Base-by-base conservation (phyloP, 208 protist species). In the Trichomonas gallinae region DNA sequence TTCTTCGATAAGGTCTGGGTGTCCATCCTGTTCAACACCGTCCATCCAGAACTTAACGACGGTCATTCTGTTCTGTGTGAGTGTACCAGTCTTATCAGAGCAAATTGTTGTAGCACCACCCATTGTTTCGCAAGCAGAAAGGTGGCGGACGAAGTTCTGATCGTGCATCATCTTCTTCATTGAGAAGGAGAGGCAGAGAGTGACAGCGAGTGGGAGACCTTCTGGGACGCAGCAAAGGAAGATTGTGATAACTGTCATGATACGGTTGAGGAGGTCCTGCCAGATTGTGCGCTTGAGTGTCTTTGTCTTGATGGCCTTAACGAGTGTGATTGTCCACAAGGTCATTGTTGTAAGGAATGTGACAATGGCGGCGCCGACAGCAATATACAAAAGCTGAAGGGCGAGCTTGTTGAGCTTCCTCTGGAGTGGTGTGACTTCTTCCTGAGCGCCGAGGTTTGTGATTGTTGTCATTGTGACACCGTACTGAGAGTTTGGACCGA, bases 171-270 rank as follows among this genome's bases (percentile, higher is more conserved):
- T 96, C 89, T 63, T 49, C 42, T 96, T 96, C 96, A 97, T 97
- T 34, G 85, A 96, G 40, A 96, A 97, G 23, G 99, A 98, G 21
- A 99, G 97, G 4, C 98, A 98, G 96, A 99, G 99, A 81, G 99
- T 99, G 34, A 99, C 99, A 8, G 99, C 99, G 0, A 99, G 98
- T 46, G 99, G 99, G 72, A 99, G 97, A 31, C 99, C 99, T 97
- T 99, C 99, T 13, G 99, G 99, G 58, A 99, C 98, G 9, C 99
- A 99, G 13, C 99, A 98, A 40, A 99, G 99, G 34, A 99, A 97
- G 97, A 99, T 99, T 42, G 98, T 98, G 91, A 97, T 96, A 4
- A 72, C 97, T 21, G 88, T 96, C 45, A 97, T 97, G 58, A 98
- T 51, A 26, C 96, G 81, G 26, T 97, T 48, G 11, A 98, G 3